These are phyloP conservation scores for Hypoxylon sp. DNA, from an alignment of 2,329 filamentous ascomycete species.

Conservation along the genomic window DNA sequence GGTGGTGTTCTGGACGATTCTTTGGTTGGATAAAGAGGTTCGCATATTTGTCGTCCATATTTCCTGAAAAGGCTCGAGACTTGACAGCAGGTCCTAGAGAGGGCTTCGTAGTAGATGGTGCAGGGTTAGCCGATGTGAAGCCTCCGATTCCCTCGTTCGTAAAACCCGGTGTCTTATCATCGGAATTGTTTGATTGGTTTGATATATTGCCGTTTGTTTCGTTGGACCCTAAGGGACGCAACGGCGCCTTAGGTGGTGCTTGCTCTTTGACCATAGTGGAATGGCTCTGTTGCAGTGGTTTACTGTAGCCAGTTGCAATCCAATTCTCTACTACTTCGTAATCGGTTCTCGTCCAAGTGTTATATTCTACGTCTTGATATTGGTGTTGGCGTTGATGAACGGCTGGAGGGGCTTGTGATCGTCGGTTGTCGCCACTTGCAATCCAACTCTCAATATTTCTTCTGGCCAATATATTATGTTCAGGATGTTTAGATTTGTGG, in stretches of 20 bases:
- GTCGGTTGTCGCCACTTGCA: neutral
- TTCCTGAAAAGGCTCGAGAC: slow-evolving; percentile 44
- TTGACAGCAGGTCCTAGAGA: slow-evolving; percentile 49
- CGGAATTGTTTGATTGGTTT: slow-evolving; percentile 41
- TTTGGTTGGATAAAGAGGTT: slow-evolving; percentile 67
- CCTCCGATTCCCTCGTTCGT: slow-evolving; percentile 16
- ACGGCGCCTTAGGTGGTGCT: slow-evolving; percentile 60
- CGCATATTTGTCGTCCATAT: slow-evolving; percentile 66
- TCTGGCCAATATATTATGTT: slow-evolving; percentile 1
- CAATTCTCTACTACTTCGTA: slow-evolving; percentile 13
- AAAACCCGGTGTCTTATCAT: slow-evolving; percentile 36
- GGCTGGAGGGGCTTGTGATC: neutral
- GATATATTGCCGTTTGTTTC: slow-evolving; percentile 40
- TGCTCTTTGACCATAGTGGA: slow-evolving; percentile 62
- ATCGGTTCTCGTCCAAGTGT: slow-evolving; percentile 1
- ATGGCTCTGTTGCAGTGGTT: slow-evolving; percentile 23
- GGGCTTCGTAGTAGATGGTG: slow-evolving; percentile 23
- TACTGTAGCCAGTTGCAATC: slow-evolving; percentile 1
- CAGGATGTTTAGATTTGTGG: slow-evolving; percentile 24
- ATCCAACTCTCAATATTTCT: slow-evolving; percentile 8
- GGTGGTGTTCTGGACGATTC: slow-evolving; percentile 70
- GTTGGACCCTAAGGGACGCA: slow-evolving; percentile 56
- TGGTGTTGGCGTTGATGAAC: neutral
- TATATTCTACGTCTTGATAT: slow-evolving; percentile 8
- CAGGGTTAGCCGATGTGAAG: slow-evolving; percentile 24